Evolutionary conservation across 495 filamentous ascomycete species (phyloP).

Genomic region (Schizothecium vesticola): DNA sequence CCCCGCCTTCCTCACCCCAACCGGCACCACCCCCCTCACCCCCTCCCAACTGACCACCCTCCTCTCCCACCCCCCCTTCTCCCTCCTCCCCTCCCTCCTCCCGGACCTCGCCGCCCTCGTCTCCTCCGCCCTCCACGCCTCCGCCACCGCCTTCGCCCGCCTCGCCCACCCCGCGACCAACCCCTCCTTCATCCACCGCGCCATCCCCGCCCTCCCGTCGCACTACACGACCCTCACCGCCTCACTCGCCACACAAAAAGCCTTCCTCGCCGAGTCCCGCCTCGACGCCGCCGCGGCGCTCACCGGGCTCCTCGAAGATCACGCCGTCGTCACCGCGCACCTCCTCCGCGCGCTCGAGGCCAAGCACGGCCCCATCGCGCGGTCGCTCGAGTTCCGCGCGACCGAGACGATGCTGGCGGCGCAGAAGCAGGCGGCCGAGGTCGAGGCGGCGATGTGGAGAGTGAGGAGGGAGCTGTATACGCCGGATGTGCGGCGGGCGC

Average conservation of each 20-base stretch:
- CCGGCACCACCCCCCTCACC: slow-evolving; percentile 16
- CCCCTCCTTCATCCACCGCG: slow-evolving; percentile 47
- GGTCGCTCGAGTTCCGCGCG: slow-evolving; percentile 57
- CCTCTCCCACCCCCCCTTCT: slow-evolving; percentile 39
- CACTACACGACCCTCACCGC: slow-evolving; percentile 23
- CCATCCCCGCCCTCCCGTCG: slow-evolving; percentile 36
- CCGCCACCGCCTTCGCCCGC: slow-evolving; percentile 39
- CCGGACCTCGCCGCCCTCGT: slow-evolving; percentile 36
- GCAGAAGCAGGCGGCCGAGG: slow-evolving; percentile 40
- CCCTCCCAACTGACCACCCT: slow-evolving; percentile 27
- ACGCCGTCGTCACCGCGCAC: slow-evolving; percentile 26
- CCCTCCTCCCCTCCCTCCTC: slow-evolving; percentile 34
- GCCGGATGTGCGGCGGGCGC: slow-evolving; percentile 50
- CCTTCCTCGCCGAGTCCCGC: slow-evolving; percentile 29
- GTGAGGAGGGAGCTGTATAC: slow-evolving; percentile 47
- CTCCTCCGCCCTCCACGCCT: slow-evolving; percentile 35
- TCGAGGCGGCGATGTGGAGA: slow-evolving; percentile 28
- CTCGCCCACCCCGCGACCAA: slow-evolving; percentile 46
- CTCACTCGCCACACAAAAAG: slow-evolving; percentile 17
- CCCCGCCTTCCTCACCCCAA: slow-evolving; percentile 30
- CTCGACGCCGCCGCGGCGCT: slow-evolving; percentile 28
- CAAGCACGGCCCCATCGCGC: slow-evolving; percentile 62
- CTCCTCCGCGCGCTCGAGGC: slow-evolving; percentile 37
- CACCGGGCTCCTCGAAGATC: slow-evolving; percentile 23
- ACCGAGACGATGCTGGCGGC: slow-evolving; percentile 48